Evolutionary conservation across 1,284 basidiomycete species (phyloP).

Genomic region (Coniferiporia weirii): DNA sequence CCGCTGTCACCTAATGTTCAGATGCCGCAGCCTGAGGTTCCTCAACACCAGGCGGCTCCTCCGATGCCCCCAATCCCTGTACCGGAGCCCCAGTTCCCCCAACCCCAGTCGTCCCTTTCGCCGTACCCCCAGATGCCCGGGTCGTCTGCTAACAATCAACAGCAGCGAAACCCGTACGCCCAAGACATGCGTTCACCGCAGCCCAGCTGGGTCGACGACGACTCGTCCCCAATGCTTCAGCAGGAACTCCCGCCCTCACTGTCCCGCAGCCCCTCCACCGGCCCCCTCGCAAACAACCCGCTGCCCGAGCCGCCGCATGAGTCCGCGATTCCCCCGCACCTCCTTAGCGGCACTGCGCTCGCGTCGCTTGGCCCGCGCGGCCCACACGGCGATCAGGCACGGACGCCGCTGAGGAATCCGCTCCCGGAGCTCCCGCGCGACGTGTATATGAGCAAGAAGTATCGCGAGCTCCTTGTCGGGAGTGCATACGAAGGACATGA

Average conservation of each 20-base stretch:
- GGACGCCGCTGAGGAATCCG: conserved; percentile 10
- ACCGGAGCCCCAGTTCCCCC: neutral
- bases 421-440: conserved; percentile 13
- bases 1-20: neutral
- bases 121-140: neutral
- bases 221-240: neutral
- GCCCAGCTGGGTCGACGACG: neutral
- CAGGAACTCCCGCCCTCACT: neutral
- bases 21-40: neutral
- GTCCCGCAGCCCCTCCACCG: neutral
- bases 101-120: neutral
- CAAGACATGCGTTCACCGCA: neutral
- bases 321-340: conserved; percentile 7
- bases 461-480: conserved; percentile 10
- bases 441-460: conserved; percentile 13
- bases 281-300: conserved; percentile 11
- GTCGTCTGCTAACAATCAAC: neutral
- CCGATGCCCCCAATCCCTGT: neutral
- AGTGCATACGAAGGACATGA: conserved; percentile 6
- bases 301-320: conserved; percentile 15
- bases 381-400: neutral
- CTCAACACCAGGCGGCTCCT: neutral
- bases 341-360: conserved; percentile 12
- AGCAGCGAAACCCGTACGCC: neutral
- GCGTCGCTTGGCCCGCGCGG: neutral